A percentile compares a stretch with the other conserved stretches of the same genome.
These are phyloP conservation scores for Clavispora carvajalis DNA, from an alignment of 805 yeast species.

Conservation along the genomic window DNA sequence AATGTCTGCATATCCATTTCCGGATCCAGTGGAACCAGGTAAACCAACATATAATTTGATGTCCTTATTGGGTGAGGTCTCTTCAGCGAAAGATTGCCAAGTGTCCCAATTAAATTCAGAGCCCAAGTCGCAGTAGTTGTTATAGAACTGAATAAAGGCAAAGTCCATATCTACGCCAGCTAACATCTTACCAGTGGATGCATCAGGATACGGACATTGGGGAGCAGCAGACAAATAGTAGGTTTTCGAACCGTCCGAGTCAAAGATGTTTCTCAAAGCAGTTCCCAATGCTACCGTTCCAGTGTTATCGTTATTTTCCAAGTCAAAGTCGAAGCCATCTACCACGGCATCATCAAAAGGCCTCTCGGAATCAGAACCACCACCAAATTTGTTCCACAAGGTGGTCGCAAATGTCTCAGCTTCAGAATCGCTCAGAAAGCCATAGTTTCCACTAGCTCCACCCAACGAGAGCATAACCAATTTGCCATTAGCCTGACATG, in stretches of 20 bases:
- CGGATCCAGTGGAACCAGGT: constrained; percentile 49
- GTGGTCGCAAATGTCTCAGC: constrained; percentile 53
- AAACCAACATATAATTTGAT: constrained; percentile 71
- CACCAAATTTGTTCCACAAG: constrained; percentile 38
- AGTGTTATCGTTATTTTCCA: constrained; percentile 47
- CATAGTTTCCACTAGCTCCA: constrained; percentile 61
- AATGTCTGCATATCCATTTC: too few relatives aligned
- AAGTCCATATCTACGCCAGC: constrained; percentile 64
- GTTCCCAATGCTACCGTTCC: constrained; percentile 63
- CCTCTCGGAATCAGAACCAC: constrained; percentile 25
- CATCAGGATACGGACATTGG: constrained; percentile 87
- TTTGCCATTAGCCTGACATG: constrained; percentile 10
- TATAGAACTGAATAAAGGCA: constrained; percentile 84
- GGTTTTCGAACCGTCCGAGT: constrained; percentile 37
- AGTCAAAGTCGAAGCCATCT: constrained; percentile 70
- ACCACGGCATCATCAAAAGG: constrained; percentile 47
- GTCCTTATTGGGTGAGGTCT: constrained; percentile 58
- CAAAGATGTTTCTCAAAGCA: constrained; percentile 5
- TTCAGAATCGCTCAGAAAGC: constrained; percentile 43
- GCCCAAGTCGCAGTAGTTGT: constrained; percentile 66
- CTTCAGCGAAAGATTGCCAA: constrained; percentile 63
- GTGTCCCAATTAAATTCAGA: constrained; percentile 56
- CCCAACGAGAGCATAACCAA: constrained; percentile 13
- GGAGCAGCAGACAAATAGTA: constrained; percentile 88
- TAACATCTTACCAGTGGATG: constrained; percentile 30